These are phyloP conservation scores for Leccinum obscurum DNA, from an alignment of 768 basidiomycete genomes.

Conservation along the genomic window DNA sequence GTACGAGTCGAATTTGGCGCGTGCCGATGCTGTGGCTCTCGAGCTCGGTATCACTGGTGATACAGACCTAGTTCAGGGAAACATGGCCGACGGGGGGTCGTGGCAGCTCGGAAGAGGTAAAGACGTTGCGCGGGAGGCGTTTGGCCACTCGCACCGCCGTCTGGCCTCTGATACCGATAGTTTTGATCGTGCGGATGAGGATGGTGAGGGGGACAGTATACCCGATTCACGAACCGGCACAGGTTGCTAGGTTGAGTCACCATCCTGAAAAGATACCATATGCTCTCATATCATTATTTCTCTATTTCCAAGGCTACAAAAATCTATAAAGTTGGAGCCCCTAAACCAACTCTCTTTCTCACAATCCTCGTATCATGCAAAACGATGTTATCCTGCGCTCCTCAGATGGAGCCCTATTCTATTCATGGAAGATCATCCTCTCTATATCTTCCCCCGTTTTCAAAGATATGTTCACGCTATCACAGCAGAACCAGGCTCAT, in stretches of 20 bases:
- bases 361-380: conserved; percentile 12
- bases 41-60: conserved; percentile 52
- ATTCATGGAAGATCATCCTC: conserved; percentile 10
- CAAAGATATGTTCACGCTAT: conserved; percentile 14
- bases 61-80: conserved; percentile 47
- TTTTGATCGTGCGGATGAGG: conserved; percentile 18
- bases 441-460: conserved; percentile 17
- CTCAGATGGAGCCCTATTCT: conserved; percentile 8
- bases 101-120: conserved; percentile 57
- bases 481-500: conserved; percentile 1
- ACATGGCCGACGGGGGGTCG: conserved; percentile 37
- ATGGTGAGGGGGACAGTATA: conserved; percentile 2
- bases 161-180: conserved; percentile 6
- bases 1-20: conserved; percentile 58
- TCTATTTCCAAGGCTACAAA: no score
- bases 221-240: background rate
- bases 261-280: no score
- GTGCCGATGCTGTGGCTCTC: conserved; percentile 61
- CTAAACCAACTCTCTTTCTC: no score
- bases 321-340: no score
- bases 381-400: conserved; percentile 16
- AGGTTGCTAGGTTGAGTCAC: background rate
- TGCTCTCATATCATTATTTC: no score
- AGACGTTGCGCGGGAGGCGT: conserved; percentile 48
- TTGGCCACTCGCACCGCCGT: conserved; percentile 28